phyloP scores from a whole-genome alignment of 2,329 filamentous ascomycete genomes.

The Phyllachora maydis region DNA sequence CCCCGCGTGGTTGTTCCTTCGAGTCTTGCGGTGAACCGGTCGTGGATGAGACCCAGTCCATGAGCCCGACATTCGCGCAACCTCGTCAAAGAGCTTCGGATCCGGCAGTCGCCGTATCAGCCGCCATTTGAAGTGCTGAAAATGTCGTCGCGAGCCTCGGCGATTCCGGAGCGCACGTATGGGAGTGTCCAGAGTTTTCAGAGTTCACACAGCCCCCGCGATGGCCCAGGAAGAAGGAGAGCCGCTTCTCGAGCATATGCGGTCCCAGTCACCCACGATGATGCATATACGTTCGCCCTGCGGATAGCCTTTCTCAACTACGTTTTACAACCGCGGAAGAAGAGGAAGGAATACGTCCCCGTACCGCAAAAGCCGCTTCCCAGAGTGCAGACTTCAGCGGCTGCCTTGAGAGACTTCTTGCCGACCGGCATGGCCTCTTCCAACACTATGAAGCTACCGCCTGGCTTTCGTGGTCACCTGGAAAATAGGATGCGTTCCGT shows the following conservation, averaged over 20 bases:
- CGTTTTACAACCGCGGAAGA: conserved; percentile 75
- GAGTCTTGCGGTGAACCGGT: no score
- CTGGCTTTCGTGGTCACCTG: conserved; percentile 27
- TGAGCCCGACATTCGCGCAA: no score
- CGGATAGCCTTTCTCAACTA: conserved; percentile 84
- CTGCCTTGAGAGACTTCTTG: conserved; percentile 74
- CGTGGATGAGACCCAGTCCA: no score
- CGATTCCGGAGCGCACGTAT: no score
- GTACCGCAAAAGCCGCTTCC: conserved; percentile 39
- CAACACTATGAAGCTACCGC: conserved; percentile 33
- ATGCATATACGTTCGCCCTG: conserved; percentile 81
- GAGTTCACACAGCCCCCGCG: conserved; percentile 17
- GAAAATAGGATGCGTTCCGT: conserved; percentile 64
- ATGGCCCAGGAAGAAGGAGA: conserved; percentile 18
- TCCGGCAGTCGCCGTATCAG: no score
- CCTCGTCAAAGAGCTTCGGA: no score
- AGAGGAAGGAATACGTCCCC: conserved; percentile 71
- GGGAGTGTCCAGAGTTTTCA: no score
- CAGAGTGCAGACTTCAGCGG: conserved; percentile 45
- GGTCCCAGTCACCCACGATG: conserved; percentile 40
- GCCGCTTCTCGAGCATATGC: conserved; percentile 23
- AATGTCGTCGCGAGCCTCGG: conserved; percentile 32
- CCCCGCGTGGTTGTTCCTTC: no score
- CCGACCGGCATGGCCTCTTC: conserved; percentile 14
- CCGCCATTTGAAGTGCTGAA: no score